Conservation (phyloP, 225 moss, liverwort and hornwort genomes). For the Bryoerythrophyllum caledonicum region DNA sequence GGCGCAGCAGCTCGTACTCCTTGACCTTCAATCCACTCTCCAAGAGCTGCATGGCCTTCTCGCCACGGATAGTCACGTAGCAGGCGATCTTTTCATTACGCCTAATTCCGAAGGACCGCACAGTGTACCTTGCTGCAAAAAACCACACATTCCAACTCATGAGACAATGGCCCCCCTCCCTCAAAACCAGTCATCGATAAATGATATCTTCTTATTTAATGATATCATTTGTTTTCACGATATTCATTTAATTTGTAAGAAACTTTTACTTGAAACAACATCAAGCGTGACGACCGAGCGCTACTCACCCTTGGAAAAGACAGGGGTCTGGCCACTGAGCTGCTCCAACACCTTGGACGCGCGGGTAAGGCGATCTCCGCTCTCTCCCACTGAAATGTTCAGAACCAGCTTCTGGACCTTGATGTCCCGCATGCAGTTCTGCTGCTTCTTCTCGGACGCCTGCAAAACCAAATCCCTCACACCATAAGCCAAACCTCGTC, state of each 20-base stretch:
- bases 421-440: conserved; percentile 48
- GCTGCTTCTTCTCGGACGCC: conserved; percentile 61
- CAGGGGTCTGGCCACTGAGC: conserved; percentile 48
- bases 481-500: neutral
- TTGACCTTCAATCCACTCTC: conserved; percentile 63
- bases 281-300: too few relatives aligned
- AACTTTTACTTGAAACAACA: too few relatives aligned
- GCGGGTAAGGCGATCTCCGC: conserved; percentile 55
- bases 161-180: neutral
- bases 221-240: too few relatives aligned
- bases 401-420: conserved; percentile 55
- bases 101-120: conserved; percentile 55
- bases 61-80: conserved; percentile 50
- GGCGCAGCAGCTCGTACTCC: conserved; percentile 60
- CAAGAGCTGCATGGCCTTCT: conserved; percentile 56
- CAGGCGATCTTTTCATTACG: conserved; percentile 63
- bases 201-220: too few relatives aligned
- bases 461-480: conserved; percentile 8
- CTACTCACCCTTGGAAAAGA: conserved; percentile 49
- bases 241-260: too few relatives aligned
- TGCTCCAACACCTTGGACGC: conserved; percentile 59
- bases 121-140: conserved; percentile 51
- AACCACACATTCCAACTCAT: neutral
- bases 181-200: neutral
- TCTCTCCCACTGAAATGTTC: conserved; percentile 55